Evolutionary conservation across 2,329 filamentous ascomycete species (phyloP).

Genomic region (Paracorniculantispora psalliotae): DNA sequence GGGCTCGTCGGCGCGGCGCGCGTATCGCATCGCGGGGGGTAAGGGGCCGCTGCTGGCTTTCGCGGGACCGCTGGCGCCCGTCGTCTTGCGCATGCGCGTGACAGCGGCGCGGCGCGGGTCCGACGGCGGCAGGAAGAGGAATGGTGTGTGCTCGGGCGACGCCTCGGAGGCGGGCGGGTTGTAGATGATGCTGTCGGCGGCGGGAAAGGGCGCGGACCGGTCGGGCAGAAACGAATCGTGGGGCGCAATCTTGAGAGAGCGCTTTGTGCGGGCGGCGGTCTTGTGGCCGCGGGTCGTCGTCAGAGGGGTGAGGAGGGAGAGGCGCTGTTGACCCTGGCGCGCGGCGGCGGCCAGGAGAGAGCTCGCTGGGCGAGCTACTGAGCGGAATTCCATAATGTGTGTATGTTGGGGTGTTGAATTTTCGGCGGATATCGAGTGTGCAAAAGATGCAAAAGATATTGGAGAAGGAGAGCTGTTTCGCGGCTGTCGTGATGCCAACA

Average conservation of each 20-base stretch:
- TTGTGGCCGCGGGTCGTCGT: slow-evolving; percentile 40
- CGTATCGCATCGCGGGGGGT: slow-evolving; percentile 32
- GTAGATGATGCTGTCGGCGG: slow-evolving; percentile 45
- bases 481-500: neutral
- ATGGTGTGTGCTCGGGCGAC: slow-evolving; percentile 60
- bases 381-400: slow-evolving; percentile 32
- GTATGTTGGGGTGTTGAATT: neutral
- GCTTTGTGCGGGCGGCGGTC: slow-evolving; percentile 50
- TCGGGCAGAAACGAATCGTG: slow-evolving; percentile 54
- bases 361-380: slow-evolving; percentile 30
- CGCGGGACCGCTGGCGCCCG: slow-evolving; percentile 22
- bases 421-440: neutral
- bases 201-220: slow-evolving; percentile 26
- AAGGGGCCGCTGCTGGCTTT: slow-evolving; percentile 19
- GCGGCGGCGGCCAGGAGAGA: slow-evolving; percentile 25
- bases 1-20: slow-evolving; percentile 27
- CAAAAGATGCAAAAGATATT: neutral
- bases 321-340: slow-evolving; percentile 7
- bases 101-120: slow-evolving; percentile 50
- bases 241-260: slow-evolving; percentile 53
- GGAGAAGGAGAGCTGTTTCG: no score
- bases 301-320: slow-evolving; percentile 21
- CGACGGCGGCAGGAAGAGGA: slow-evolving; percentile 57
- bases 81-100: slow-evolving; percentile 39
- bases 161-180: slow-evolving; percentile 51